phyloP scores from a whole-genome alignment of 192 early-diverging fungal genomes.

The Coemansia sp. region DNA sequence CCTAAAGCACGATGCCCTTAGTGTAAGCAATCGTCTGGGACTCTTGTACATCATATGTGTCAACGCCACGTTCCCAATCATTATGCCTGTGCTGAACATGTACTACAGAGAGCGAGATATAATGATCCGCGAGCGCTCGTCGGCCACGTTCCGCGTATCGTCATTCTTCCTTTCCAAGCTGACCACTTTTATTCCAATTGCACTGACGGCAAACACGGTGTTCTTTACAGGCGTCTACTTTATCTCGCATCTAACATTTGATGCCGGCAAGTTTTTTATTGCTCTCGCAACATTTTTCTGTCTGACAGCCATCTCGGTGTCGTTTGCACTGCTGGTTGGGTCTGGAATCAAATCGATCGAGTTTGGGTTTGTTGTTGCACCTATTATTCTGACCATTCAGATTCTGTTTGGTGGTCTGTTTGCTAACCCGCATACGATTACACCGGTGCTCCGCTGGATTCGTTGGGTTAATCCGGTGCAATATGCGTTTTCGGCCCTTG shows the following conservation, averaged over 20 bases:
- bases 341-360: constrained; percentile 39
- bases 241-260: constrained; percentile 39
- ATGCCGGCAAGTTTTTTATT: constrained; percentile 50
- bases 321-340: constrained; percentile 40
- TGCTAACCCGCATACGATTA: constrained; percentile 39
- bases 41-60: constrained; percentile 51
- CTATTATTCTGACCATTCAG: constrained; percentile 41
- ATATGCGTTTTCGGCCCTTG: constrained; percentile 37
- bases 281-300: constrained; percentile 41
- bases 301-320: constrained; percentile 29
- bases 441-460: constrained; percentile 52
- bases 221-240: constrained; percentile 52
- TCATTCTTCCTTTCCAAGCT: constrained; percentile 64
- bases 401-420: constrained; percentile 52
- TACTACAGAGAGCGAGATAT: constrained; percentile 54
- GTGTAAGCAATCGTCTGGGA: constrained; percentile 53
- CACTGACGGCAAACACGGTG: constrained; percentile 26
- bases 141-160: constrained; percentile 61
- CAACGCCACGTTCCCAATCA: constrained; percentile 56
- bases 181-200: constrained; percentile 50
- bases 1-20: constrained; percentile 36
- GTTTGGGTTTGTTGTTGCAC: constrained; percentile 41
- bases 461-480: constrained; percentile 50
- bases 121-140: constrained; percentile 63
- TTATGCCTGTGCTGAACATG: constrained; percentile 55